A percentile compares a stretch with the other conserved stretches of the same genome.
Evolutionary conservation across 106 monocot species (phyloP).

Genomic region (Hemerocallis citrina): DNA sequence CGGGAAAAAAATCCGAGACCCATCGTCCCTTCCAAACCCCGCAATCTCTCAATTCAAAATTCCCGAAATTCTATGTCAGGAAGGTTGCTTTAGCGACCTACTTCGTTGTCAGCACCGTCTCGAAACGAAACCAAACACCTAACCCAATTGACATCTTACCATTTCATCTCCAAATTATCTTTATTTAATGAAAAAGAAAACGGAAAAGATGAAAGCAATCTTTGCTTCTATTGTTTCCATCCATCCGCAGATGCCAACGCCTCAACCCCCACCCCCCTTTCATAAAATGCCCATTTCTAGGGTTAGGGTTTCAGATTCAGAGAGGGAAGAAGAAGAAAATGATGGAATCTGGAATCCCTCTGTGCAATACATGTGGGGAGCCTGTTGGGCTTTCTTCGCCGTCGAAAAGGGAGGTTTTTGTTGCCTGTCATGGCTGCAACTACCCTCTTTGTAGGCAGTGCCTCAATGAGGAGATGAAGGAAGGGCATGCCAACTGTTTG

Average conservation of each 20-base stretch:
- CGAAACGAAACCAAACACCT: neutral
- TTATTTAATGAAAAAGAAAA: neutral
- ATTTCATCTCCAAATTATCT: neutral
- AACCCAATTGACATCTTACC: constrained; percentile 10
- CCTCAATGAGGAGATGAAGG: constrained; percentile 32
- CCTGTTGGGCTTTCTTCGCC: constrained; percentile 17
- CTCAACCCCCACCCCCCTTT: constrained; percentile 26
- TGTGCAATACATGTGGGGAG: constrained; percentile 46
- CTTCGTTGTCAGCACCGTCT: no score
- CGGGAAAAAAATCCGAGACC: no score
- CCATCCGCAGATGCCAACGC: constrained; percentile 51
- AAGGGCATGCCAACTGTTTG: constrained; percentile 31
- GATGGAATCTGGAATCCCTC: constrained; percentile 40
- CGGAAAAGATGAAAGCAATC: constrained; percentile 5
- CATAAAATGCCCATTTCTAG: constrained; percentile 15
- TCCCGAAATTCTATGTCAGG: no score
- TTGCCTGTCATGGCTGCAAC: constrained; percentile 30
- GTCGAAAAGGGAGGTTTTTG: constrained; percentile 15
- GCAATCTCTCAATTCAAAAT: constrained; percentile 4
- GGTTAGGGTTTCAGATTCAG: neutral
- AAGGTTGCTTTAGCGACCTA: no score
- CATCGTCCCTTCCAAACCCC: constrained; percentile 13
- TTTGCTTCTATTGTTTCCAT: constrained; percentile 79
- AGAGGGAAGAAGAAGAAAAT: constrained; percentile 15
- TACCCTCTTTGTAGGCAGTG: constrained; percentile 43